phyloP scores from a whole-genome alignment of 2,329 filamentous ascomycete species.

The Mycosphaerella arachidis region DNA sequence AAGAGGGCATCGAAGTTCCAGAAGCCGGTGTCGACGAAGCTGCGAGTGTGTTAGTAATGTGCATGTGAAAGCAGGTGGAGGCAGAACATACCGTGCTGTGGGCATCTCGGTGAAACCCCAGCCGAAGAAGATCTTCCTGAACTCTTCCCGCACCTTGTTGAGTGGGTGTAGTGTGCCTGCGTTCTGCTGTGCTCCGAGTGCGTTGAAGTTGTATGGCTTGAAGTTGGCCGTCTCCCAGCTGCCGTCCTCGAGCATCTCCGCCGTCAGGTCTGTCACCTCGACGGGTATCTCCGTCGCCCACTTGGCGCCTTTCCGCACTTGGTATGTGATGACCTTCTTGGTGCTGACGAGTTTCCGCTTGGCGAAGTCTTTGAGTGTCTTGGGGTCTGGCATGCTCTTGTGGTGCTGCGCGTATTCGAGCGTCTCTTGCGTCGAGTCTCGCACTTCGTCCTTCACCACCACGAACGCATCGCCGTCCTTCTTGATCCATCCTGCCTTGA shows the following conservation, averaged over 20 bases:
- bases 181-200: slow-evolving; percentile 56
- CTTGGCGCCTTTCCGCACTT: slow-evolving; percentile 76
- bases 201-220: slow-evolving; percentile 78
- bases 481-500: slow-evolving; percentile 68
- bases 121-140: slow-evolving; percentile 97
- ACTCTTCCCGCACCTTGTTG: slow-evolving; percentile 93
- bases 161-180: slow-evolving; percentile 52
- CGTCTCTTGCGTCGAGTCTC: slow-evolving; percentile 72
- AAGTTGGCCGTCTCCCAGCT: slow-evolving; percentile 90
- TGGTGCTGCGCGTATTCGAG: slow-evolving; percentile 68
- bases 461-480: slow-evolving; percentile 55
- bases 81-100: slow-evolving; percentile 61
- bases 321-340: slow-evolving; percentile 82
- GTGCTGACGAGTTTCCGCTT: slow-evolving; percentile 86
- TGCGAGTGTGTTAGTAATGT: slow-evolving; percentile 23
- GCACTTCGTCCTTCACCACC: slow-evolving; percentile 63
- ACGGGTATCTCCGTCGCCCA: slow-evolving; percentile 84
- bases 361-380: slow-evolving; percentile 74
- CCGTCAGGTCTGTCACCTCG: slow-evolving; percentile 92
- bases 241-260: slow-evolving; percentile 82
- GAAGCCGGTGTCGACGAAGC: slow-evolving; percentile 92
- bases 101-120: slow-evolving; percentile 99
- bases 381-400: slow-evolving; percentile 65
- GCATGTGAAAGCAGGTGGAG: slow-evolving; percentile 43
- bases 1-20: slow-evolving; percentile 99